phyloP scores from a whole-genome alignment of 1,284 basidiomycete species.

The Ceratobasidium sp. region DNA sequence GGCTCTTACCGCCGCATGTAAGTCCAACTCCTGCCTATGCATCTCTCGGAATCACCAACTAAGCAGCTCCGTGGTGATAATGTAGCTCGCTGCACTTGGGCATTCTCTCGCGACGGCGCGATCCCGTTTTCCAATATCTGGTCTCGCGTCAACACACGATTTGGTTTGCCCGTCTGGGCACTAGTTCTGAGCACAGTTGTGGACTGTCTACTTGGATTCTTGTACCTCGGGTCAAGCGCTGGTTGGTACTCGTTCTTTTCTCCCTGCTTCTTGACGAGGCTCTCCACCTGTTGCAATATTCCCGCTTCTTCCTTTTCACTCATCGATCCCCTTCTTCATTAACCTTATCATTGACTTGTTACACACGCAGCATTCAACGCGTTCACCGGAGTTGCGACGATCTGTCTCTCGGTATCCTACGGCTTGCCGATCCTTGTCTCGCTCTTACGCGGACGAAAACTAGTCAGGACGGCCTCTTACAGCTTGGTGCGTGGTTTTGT shows the following conservation, averaged over 20 bases:
- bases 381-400: constrained; percentile 52
- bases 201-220: constrained; percentile 54
- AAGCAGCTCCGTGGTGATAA: background rate
- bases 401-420: constrained; percentile 53
- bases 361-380: constrained; percentile 50
- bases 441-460: constrained; percentile 50
- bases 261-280: no score
- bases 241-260: constrained; percentile 45
- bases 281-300: background rate
- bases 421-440: constrained; percentile 55
- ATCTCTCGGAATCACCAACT: background rate
- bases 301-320: background rate
- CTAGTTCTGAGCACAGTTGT: constrained; percentile 54
- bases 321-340: no score
- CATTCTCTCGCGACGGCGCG: constrained; percentile 56
- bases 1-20: constrained; percentile 54
- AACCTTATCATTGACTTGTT: background rate
- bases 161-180: constrained; percentile 54
- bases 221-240: constrained; percentile 52
- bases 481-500: constrained; percentile 47
- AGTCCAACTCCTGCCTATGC: background rate
- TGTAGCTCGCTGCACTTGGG: constrained; percentile 54
- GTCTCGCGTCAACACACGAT: constrained; percentile 53
- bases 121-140: constrained; percentile 54
- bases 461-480: constrained; percentile 52